Conservation (phyloP, 78 protist species). For the Monocercomonoides exilis region DNA sequence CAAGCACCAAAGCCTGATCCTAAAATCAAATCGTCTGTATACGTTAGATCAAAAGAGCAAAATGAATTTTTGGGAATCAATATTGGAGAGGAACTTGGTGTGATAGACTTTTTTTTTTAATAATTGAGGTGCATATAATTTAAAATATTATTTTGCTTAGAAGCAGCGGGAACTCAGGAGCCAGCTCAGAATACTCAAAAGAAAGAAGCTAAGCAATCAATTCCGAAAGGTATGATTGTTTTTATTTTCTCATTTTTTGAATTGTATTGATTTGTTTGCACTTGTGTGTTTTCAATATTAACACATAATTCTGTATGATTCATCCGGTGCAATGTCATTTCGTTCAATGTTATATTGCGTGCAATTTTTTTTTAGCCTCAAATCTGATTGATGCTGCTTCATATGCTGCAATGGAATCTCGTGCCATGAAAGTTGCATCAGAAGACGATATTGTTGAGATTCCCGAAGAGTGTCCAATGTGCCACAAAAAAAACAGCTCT, state of each 20-base stretch:
- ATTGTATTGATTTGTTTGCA: no score
- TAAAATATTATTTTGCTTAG: no score
- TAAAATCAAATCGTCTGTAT: constrained; percentile 34
- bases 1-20: constrained; percentile 71
- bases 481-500: neutral
- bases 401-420: neutral
- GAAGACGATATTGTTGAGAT: constrained; percentile 11
- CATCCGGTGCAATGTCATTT: no score
- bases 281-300: no score
- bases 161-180: no score
- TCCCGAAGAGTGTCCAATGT: neutral
- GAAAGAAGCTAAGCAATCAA: no score
- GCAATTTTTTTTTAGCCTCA: neutral
- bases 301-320: no score
- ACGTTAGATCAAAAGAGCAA: constrained; percentile 46
- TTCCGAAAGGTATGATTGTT: no score
- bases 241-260: no score
- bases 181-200: no score
- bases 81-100: neutral
- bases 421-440: neutral
- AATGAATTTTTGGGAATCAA: constrained; percentile 36
- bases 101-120: no score
- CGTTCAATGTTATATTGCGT: neutral
- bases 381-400: neutral
- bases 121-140: no score